phyloP scores from a whole-genome alignment of 805 yeast genomes.

The Candida berthetii region DNA sequence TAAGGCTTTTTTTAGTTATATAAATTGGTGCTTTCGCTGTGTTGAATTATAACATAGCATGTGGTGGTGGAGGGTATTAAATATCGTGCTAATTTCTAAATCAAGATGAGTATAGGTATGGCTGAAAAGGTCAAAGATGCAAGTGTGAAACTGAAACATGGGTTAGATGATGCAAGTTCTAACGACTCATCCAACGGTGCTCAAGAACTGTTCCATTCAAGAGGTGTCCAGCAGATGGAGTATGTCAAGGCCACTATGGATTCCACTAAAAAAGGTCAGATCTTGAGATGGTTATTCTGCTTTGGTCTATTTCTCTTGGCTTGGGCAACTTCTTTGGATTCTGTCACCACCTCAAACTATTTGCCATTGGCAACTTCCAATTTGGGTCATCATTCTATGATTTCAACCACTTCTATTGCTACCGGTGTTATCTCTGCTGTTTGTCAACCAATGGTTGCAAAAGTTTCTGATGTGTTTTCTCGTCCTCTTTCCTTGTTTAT shows the following conservation, averaged over 20 bases:
- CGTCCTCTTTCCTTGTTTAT: conserved; percentile 31
- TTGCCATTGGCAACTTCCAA: conserved; percentile 34
- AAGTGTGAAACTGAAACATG: too few species aligned
- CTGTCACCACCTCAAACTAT: conserved; percentile 25
- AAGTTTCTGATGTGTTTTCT: conserved; percentile 33
- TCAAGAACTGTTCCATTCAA: too few species aligned
- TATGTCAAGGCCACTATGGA: not conserved
- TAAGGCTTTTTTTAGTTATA: too few species aligned
- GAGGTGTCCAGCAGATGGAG: not conserved
- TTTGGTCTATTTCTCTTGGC: conserved; percentile 17
- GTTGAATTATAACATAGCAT: too few species aligned
- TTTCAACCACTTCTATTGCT: conserved; percentile 32
- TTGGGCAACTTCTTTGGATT: conserved; percentile 24
- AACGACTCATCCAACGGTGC: too few species aligned
- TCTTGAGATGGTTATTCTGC: conserved; percentile 11
- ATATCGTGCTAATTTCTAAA: too few species aligned
- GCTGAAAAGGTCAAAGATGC: too few species aligned
- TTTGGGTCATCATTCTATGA: conserved; percentile 31
- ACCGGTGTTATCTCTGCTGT: conserved; percentile 32
- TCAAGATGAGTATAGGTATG: too few species aligned
- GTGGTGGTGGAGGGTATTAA: too few species aligned
- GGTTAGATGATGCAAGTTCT: too few species aligned
- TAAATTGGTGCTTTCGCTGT: too few species aligned
- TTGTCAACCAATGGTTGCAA: conserved; percentile 32
- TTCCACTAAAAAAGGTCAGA: conserved; percentile 3